A percentile compares a stretch with the other conserved stretches of the same genome.
These are phyloP conservation scores for Fraxinus sp. DNA, from an alignment of 305 asterid genomes.

Conservation along the genomic window DNA sequence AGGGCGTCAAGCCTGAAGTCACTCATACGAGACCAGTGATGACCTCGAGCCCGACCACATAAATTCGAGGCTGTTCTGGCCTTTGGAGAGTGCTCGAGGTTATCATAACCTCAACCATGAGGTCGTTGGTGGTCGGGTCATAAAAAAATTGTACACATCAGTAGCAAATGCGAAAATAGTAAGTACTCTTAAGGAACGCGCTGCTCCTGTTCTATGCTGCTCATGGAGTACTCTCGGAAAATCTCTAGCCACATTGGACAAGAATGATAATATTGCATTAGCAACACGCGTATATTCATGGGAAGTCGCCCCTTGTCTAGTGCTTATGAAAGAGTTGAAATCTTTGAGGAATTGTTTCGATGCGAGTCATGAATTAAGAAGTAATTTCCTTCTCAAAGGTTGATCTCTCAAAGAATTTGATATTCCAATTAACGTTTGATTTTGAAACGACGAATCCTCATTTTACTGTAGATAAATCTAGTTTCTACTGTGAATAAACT, in stretches of 20 bases:
- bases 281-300: conserved; percentile 22
- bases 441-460: not conserved
- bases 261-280: conserved; percentile 62
- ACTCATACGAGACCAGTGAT: not conserved
- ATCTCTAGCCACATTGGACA: conserved; percentile 76
- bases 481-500: not conserved
- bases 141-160: not conserved
- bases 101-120: not conserved
- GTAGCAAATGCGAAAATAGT: not conserved
- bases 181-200: conserved; percentile 40
- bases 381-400: not conserved
- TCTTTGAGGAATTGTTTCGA: not conserved
- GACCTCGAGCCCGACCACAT: not conserved
- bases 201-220: conserved; percentile 69
- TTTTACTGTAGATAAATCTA: not conserved
- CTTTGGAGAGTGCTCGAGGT: not conserved
- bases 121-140: not conserved
- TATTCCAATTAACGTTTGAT: not conserved
- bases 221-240: conserved; percentile 85
- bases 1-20: not conserved
- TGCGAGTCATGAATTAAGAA: not conserved
- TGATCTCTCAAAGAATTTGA: not conserved
- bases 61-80: not conserved
- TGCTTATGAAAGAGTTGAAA: not conserved
- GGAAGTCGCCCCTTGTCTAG: not conserved